These are phyloP conservation scores for Fistulinella cinereoalba DNA, from an alignment of 1,284 basidiomycete species.

Conservation along the genomic window DNA sequence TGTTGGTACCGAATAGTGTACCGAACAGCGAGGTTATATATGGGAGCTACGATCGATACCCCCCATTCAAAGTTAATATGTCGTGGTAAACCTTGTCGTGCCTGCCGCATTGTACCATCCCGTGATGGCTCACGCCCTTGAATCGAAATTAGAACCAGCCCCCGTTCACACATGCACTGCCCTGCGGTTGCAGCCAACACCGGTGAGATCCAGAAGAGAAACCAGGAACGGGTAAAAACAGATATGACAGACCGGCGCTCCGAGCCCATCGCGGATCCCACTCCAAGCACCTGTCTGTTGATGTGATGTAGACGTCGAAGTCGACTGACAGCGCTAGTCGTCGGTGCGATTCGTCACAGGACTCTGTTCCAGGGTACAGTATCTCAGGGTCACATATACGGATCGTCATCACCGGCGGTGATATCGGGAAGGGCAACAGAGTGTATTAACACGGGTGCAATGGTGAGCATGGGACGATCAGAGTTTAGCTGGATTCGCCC, in stretches of 20 bases:
- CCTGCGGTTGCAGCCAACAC: conserved; percentile 1
- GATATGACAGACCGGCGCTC: neutral
- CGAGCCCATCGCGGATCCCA: neutral
- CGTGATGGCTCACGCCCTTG: neutral
- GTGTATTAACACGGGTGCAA: neutral
- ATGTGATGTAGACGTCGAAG: neutral
- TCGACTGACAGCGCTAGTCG: neutral
- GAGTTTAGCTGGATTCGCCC: conserved; percentile 60
- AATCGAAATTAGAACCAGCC: neutral
- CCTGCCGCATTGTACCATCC: neutral
- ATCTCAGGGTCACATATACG: neutral
- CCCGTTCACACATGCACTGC: conserved; percentile 1
- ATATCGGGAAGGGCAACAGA: conserved; percentile 3
- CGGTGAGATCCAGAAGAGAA: neutral
- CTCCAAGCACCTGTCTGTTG: no score
- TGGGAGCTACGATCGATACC: no score
- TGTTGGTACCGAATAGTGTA: no score
- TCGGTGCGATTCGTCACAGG: neutral
- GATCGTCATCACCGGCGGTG: conserved; percentile 2
- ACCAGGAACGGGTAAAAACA: neutral
- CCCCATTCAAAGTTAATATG: no score
- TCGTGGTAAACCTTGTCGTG: no score
- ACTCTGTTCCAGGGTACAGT: neutral
- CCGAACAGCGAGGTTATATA: no score
- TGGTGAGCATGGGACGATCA: conserved; percentile 29